Percentiles rank a stretch among this genome's conserved stretches.
Conservation (phyloP, 2,329 filamentous ascomycete species). For the Colletotrichum sidae region DNA sequence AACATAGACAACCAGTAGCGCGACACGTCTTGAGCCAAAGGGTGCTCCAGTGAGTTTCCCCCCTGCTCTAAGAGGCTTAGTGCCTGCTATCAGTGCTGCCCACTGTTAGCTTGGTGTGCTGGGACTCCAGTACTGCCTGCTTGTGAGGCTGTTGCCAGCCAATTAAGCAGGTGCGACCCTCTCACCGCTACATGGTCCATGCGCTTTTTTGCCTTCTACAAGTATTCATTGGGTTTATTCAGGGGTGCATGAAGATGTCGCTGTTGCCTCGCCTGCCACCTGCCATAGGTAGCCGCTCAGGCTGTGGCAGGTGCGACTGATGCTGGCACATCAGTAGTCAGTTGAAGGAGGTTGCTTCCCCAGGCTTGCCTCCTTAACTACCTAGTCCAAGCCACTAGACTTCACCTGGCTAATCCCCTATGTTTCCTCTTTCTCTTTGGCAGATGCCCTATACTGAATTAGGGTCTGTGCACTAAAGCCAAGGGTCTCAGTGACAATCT, state of each 20-base stretch:
- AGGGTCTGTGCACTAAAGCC: background rate
- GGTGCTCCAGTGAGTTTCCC: conserved; percentile 8
- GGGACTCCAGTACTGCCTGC: conserved; percentile 20
- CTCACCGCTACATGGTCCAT: conserved; percentile 42
- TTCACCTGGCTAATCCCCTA: conserved; percentile 7
- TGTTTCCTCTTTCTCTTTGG: background rate
- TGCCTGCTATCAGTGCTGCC: background rate
- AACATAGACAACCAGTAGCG: conserved; percentile 37
- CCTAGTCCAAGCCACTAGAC: background rate
- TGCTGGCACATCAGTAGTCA: background rate
- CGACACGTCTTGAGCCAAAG: conserved; percentile 33
- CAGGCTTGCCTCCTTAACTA: background rate
- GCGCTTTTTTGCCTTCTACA: conserved; percentile 15
- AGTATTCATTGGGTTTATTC: conserved; percentile 27
- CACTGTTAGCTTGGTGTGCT: conserved; percentile 29
- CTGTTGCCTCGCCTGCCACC: conserved; percentile 16
- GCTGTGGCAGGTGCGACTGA: conserved; percentile 14
- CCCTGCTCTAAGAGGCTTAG: conserved; percentile 34
- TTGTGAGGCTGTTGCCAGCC: conserved; percentile 9
- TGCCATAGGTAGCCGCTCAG: conserved; percentile 12
- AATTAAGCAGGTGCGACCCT: conserved; percentile 35
- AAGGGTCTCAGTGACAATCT: conserved; percentile 4
- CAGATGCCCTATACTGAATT: background rate
- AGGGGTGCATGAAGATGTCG: conserved; percentile 37
- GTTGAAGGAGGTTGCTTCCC: background rate